Evolutionary conservation across 2,329 filamentous ascomycete species (phyloP), one percentile per base, ranked within the genome.

Genomic region (Claviceps sp.): DNA sequence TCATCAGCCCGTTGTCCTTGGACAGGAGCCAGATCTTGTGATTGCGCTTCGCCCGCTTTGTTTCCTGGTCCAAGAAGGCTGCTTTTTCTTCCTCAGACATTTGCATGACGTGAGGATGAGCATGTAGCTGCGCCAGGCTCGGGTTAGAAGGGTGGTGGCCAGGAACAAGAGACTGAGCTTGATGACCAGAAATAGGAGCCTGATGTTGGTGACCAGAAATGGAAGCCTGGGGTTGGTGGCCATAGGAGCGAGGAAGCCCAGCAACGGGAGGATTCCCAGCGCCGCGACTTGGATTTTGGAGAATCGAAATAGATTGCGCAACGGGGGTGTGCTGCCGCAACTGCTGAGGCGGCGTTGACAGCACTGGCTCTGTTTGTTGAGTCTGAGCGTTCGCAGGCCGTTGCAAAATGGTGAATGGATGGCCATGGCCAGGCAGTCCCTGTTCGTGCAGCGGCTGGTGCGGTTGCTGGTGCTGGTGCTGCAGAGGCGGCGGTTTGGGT

Each of bases 1-100:
- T 98, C 93, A 98, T 98, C 55, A 98, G 71, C 23, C 93, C 93
- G 62, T 98, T 98, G 61, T 95, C 89, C 69, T 88, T 89, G 23
- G 88, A 95, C 50, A 96, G 72, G 43, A 94, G 75, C 71, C 90
- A 91, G 55, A 98, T 97, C 74, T 98, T 98, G 72, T 97, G 91
- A 64, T 98, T 97, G 43, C 93, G 82, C 75, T 98, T 98, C 5
- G 93, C 90, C 49, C 93, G 83, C 69, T 90, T 93, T 0, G 90
- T 90, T 67, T 98, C 93, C 65, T 95, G 90, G 57, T 88, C 83
- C 50, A 97, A 68, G 63, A 90, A 93, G 2, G 84, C 82, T 2
- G 83, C 80, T 63, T 88, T 88, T 57, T 97, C 88, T 55, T 90
- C 83, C 58, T 95, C 88, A 0, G 86, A 83, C 55, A 97, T 74